Evolutionary conservation across 805 yeast species (phyloP).

Genomic region (Saccharomycopsis sp.): DNA sequence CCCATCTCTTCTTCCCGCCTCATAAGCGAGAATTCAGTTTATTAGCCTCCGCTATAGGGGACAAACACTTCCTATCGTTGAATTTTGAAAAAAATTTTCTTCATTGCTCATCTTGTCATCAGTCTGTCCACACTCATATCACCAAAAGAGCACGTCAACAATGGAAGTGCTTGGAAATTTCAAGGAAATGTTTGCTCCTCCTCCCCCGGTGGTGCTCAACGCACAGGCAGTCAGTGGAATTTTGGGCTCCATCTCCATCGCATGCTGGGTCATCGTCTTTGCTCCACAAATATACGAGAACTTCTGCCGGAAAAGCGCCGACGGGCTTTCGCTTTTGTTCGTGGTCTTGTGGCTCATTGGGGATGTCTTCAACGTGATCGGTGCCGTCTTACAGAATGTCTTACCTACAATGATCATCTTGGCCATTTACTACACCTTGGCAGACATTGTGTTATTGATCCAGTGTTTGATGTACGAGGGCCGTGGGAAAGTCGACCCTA

Average conservation of each 20-base stretch:
- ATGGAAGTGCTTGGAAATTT: neutral
- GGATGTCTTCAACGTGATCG: constrained; percentile 87
- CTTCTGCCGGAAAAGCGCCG: constrained; percentile 76
- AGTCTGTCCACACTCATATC: neutral
- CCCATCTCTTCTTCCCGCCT: too few species aligned
- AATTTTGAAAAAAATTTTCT: too few species aligned
- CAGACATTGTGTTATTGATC: constrained; percentile 75
- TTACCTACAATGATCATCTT: constrained; percentile 90
- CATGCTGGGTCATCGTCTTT: constrained; percentile 97
- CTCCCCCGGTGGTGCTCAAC: constrained; percentile 58
- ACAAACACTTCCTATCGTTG: too few species aligned
- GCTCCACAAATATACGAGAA: constrained; percentile 96
- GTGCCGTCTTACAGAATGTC: constrained; percentile 84
- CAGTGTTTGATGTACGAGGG: constrained; percentile 77
- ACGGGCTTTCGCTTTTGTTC: constrained; percentile 82
- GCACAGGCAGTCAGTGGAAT: constrained; percentile 73
- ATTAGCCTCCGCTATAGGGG: too few species aligned
- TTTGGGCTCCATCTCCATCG: constrained; percentile 68
- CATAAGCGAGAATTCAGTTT: too few species aligned
- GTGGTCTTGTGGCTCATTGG: constrained; percentile 90
- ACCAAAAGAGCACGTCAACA: neutral
- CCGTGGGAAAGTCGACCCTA: constrained; percentile 57
- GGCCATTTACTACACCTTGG: constrained; percentile 87
- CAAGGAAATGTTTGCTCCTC: constrained; percentile 36
- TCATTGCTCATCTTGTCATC: neutral